Conservation (phyloP, 805 yeast species). For the baker's yeast (Saccharomyces cerevisiae) region DNA sequence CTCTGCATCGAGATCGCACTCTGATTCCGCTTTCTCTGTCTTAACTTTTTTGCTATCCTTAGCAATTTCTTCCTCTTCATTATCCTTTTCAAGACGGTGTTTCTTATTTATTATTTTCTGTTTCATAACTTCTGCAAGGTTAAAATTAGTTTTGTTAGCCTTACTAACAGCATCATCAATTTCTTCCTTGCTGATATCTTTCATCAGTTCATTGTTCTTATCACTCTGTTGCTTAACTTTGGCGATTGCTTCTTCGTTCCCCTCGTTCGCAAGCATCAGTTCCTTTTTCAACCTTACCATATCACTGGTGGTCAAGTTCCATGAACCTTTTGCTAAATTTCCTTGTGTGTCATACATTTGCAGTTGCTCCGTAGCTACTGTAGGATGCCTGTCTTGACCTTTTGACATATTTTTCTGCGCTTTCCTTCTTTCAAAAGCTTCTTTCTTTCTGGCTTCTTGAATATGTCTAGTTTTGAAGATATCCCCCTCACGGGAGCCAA, state of each 20-base stretch:
- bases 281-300: slow-evolving; percentile 55
- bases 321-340: slow-evolving; percentile 57
- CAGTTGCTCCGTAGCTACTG: slow-evolving; percentile 58
- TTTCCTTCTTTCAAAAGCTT: slow-evolving; percentile 52
- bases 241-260: slow-evolving; percentile 63
- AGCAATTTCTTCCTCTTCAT: slow-evolving; percentile 10
- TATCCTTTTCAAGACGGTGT: slow-evolving; percentile 21
- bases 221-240: slow-evolving; percentile 39
- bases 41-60: slow-evolving; percentile 5
- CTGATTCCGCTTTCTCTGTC: slow-evolving; percentile 15
- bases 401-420: slow-evolving; percentile 52
- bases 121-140: slow-evolving; percentile 40
- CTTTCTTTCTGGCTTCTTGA: slow-evolving; percentile 61
- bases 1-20: slow-evolving; percentile 15
- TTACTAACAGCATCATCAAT: slow-evolving; percentile 26
- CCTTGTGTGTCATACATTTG: slow-evolving; percentile 75
- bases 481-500: slow-evolving; percentile 68
- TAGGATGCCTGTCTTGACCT: slow-evolving; percentile 71
- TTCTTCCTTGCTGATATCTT: slow-evolving; percentile 24
- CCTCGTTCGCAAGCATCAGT: slow-evolving; percentile 61
- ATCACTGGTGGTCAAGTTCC: slow-evolving; percentile 59
- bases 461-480: slow-evolving; percentile 66
- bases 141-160: slow-evolving; percentile 34
- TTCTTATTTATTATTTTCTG: slow-evolving; percentile 28
- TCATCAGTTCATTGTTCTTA: slow-evolving; percentile 19